A percentile compares a stretch with the other conserved stretches of the same genome.
These are phyloP conservation scores for Pichia membranifaciens DNA, from an alignment of 805 yeast genomes.

Conservation along the genomic window DNA sequence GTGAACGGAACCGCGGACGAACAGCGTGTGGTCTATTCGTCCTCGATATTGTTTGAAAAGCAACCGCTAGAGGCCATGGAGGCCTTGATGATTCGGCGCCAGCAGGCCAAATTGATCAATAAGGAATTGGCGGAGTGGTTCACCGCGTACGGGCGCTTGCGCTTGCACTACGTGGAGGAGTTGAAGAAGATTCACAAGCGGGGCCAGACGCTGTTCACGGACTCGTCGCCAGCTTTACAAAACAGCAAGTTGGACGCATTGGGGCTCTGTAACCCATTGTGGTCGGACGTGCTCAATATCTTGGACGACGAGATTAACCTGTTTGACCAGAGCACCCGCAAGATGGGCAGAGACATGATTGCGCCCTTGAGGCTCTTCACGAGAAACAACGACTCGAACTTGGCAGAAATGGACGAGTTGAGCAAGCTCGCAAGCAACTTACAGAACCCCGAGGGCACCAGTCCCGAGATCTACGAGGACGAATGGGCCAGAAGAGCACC, in stretches of 20 bases:
- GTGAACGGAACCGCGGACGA: slow-evolving; percentile 12
- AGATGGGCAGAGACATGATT: slow-evolving; percentile 51
- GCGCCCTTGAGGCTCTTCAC: slow-evolving; percentile 49
- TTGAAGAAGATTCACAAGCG: slow-evolving; percentile 35
- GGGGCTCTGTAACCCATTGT: slow-evolving; percentile 39
- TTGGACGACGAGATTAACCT: slow-evolving; percentile 40
- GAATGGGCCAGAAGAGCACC: slow-evolving; percentile 81
- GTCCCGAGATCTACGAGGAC: slow-evolving; percentile 40
- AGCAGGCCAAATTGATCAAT: slow-evolving; percentile 50
- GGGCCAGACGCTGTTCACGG: slow-evolving; percentile 32
- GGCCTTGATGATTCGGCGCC: slow-evolving; percentile 49
- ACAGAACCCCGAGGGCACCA: slow-evolving; percentile 8
- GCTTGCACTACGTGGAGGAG: slow-evolving; percentile 42
- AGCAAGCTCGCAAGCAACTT: slow-evolving; percentile 23
- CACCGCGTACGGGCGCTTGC: slow-evolving; percentile 45
- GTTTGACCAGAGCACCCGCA: slow-evolving; percentile 42
- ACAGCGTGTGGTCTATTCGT: slow-evolving; percentile 29
- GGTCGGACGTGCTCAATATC: slow-evolving; percentile 39
- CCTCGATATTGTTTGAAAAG: slow-evolving; percentile 33
- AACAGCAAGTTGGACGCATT: slow-evolving; percentile 44
- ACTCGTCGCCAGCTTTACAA: slow-evolving; percentile 36
- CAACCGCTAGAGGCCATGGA: slow-evolving; percentile 57
- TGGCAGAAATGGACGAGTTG: slow-evolving; percentile 36
- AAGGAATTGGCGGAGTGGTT: slow-evolving; percentile 59
- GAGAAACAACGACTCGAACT: slow-evolving; percentile 44